These are phyloP conservation scores for Halenospora varia DNA, from an alignment of 495 filamentous ascomycete genomes.

Conservation along the genomic window DNA sequence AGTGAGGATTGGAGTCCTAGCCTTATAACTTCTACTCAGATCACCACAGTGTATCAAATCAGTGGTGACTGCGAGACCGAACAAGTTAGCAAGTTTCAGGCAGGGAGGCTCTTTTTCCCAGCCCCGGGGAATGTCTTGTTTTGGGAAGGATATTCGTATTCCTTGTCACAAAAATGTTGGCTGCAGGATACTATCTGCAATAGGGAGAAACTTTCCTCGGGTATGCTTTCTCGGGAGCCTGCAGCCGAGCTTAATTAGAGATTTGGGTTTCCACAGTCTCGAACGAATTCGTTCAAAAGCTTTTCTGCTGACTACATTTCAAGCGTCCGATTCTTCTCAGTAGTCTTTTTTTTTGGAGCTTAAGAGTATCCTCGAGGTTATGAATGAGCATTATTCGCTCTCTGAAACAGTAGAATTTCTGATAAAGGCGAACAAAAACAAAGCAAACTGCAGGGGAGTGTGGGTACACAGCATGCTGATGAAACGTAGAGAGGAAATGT, in stretches of 20 bases:
- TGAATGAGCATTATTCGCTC: neutral
- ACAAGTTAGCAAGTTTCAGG: too few species aligned
- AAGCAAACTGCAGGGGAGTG: neutral
- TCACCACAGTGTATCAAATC: too few species aligned
- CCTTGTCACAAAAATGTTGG: neutral
- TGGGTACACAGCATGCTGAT: neutral
- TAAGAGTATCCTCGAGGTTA: neutral
- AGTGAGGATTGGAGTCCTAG: neutral
- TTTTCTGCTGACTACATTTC: too few species aligned
- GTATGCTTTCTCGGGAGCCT: neutral
- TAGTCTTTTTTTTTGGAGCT: neutral
- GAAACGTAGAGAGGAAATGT: neutral
- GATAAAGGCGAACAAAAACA: neutral
- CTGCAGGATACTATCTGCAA: neutral
- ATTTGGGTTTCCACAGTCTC: too few species aligned
- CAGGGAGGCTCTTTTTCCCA: too few species aligned
- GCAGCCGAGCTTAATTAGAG: neutral
- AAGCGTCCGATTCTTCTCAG: neutral
- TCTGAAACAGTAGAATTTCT: neutral
- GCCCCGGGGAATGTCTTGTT: too few species aligned
- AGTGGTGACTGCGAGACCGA: too few species aligned
- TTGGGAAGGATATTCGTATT: too few species aligned
- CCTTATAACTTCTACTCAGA: neutral
- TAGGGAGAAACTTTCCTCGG: neutral
- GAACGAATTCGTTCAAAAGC: too few species aligned